Evolutionary conservation across 1,139 yeast species (phyloP).

Genomic region (Yamadazyma friedrichii): DNA sequence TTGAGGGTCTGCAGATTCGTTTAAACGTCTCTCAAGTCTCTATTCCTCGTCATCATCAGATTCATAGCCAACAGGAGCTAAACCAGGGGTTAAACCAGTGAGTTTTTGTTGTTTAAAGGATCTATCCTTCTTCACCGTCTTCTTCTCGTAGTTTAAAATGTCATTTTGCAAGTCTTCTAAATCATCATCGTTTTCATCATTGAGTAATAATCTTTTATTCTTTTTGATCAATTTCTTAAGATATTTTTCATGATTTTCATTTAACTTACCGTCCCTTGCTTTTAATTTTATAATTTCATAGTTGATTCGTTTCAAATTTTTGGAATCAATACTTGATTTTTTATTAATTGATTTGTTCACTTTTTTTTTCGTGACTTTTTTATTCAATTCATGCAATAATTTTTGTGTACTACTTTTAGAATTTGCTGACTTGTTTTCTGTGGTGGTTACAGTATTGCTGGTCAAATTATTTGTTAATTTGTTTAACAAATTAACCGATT

Average conservation of each 20-base stretch:
- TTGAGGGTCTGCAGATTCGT: no score
- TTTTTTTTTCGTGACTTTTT: conserved; percentile 27
- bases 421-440: background rate
- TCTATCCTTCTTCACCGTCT: conserved; percentile 27
- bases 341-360: conserved; percentile 23
- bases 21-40: background rate
- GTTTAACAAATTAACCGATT: conserved; percentile 30
- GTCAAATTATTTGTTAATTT: conserved; percentile 7
- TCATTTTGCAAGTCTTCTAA: conserved; percentile 12
- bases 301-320: conserved; percentile 50
- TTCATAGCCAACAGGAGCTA: conserved; percentile 81
- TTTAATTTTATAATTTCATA: conserved; percentile 42
- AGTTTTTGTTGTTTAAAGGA: conserved; percentile 47
- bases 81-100: conserved; percentile 86
- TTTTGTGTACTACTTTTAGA: conserved; percentile 28
- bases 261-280: conserved; percentile 25
- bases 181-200: conserved; percentile 10
- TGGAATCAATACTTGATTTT: conserved; percentile 33
- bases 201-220: conserved; percentile 33
- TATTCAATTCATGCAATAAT: conserved; percentile 33
- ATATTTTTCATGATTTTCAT: conserved; percentile 43
- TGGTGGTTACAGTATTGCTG: background rate
- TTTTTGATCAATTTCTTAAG: conserved; percentile 47
- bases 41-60: conserved; percentile 33
- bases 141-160: conserved; percentile 15